Percentiles rank a stretch among this genome's conserved stretches.
phyloP scores from a whole-genome alignment of 2,329 filamentous ascomycete species.

The Venturia effusa region DNA sequence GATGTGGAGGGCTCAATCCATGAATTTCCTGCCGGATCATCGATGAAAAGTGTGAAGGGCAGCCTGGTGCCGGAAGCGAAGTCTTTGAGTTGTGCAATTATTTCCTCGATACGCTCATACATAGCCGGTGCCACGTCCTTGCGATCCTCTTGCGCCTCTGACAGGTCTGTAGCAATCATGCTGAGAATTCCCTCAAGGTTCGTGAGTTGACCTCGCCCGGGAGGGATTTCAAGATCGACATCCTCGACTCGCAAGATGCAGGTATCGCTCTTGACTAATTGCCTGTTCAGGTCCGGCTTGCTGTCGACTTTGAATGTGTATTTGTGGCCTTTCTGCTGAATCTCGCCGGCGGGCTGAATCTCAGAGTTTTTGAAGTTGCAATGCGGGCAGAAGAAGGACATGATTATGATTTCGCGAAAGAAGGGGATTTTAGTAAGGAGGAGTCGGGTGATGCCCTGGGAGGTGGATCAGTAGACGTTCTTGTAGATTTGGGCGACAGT shows the following conservation, averaged over 20 bases:
- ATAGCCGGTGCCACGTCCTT: constrained; percentile 70
- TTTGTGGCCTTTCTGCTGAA: constrained; percentile 78
- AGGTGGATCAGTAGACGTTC: not conserved
- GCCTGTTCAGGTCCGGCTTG: constrained; percentile 65
- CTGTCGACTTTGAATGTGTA: constrained; percentile 72
- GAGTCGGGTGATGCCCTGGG: constrained; percentile 69
- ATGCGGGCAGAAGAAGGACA: constrained; percentile 89
- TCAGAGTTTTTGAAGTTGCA: constrained; percentile 88
- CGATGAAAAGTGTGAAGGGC: constrained; percentile 78
- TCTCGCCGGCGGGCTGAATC: constrained; percentile 82
- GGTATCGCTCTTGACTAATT: constrained; percentile 86
- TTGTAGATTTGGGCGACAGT: not conserved
- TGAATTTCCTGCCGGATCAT: constrained; percentile 91
- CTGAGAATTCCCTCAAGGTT: constrained; percentile 84
- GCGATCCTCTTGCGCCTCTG: constrained; percentile 69
- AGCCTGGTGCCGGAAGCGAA: constrained; percentile 70
- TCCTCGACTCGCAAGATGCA: constrained; percentile 81
- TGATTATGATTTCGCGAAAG: constrained; percentile 95
- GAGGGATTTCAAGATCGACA: constrained; percentile 83
- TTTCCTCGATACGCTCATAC: constrained; percentile 62
- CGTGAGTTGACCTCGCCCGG: constrained; percentile 80
- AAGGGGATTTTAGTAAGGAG: constrained; percentile 89
- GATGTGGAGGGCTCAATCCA: constrained; percentile 80
- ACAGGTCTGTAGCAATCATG: constrained; percentile 69
- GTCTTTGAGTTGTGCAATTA: constrained; percentile 61